A percentile compares a stretch with the other conserved stretches of the same genome.
Evolutionary conservation across 192 early-diverging fungal species (phyloP).

Genomic region (Glomus cerebriforme): DNA sequence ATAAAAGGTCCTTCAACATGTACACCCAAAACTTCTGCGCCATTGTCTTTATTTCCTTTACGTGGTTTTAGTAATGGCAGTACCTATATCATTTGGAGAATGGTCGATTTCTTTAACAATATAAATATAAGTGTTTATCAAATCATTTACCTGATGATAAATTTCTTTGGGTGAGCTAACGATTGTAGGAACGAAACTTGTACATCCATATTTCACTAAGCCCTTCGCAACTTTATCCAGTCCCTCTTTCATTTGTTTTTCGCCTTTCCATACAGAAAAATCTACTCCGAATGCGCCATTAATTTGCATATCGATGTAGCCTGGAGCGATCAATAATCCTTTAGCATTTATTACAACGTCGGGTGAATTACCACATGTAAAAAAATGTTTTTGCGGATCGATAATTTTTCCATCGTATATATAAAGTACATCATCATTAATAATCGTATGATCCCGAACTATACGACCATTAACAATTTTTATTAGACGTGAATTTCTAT

Average conservation of each 20-base stretch:
- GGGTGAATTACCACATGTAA: conserved; percentile 61
- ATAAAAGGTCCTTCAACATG: conserved; percentile 70
- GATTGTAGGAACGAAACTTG: conserved; percentile 79
- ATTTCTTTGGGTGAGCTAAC: conserved; percentile 73
- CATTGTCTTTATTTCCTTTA: conserved; percentile 58
- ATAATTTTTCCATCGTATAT: conserved; percentile 79
- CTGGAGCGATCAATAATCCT: conserved; percentile 73
- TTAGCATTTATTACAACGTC: conserved; percentile 72
- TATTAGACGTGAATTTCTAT: conserved; percentile 36
- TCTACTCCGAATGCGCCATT: conserved; percentile 85
- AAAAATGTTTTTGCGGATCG: conserved; percentile 73
- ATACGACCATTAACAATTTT: conserved; percentile 80
- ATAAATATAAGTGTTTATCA: neutral
- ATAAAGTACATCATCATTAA: conserved; percentile 73
- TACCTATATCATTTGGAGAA: conserved; percentile 33
- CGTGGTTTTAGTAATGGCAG: conserved; percentile 64
- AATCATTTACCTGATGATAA: conserved; percentile 60
- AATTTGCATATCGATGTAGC: conserved; percentile 81
- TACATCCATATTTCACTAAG: conserved; percentile 76
- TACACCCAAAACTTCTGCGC: conserved; percentile 70
- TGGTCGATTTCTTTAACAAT: neutral
- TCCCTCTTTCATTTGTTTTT: conserved; percentile 61
- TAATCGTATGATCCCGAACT: conserved; percentile 72
- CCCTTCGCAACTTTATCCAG: conserved; percentile 72
- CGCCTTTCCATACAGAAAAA: conserved; percentile 61